Evolutionary conservation across 2,329 filamentous ascomycete species (phyloP), one percentile per base, ranked within the genome.

Genomic region (Aspergillus unguis): DNA sequence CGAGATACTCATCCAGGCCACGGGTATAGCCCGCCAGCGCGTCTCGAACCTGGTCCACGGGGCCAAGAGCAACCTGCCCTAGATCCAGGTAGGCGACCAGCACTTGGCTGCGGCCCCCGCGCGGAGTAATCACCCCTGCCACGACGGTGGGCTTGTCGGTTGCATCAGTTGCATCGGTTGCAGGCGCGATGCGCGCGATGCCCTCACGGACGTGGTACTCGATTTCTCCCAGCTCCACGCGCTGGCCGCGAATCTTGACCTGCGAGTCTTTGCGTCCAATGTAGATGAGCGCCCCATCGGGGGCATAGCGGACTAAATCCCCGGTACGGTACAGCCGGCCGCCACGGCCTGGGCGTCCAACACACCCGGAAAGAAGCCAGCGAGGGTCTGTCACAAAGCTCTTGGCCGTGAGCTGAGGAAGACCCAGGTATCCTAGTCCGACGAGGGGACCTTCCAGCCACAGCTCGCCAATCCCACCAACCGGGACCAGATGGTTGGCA

Each of bases 231-330:
- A 52, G 9, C n/a, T 52, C 49, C 2, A 52, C 43, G 1, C 49
- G 26, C 33, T 46, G 43, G n/a, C 49, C 49, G 1, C 32, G 17
- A 6, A 52, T 46, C 31, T 52, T 52, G 3, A 46, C 49, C 43
- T 46, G 43, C 10, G 6, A 11, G 10, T 55, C 53, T n/a, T 55
- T 55, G 2, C 53, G 53, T 3, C 32, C 48, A 1, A 48, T 29
- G 10, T 26, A 48, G 4, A 26, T 8, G 3, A 55, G 3, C 3
- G 17, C 23, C 4, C 48, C 53, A 17, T 52, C 28, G 3, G 31
- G 3, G 17, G 23, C 11, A 27, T 41, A 54, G 5, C 40, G 25
- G 4, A 43, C 47, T 5, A 49, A 27, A n/a, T 49, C 47, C 9
- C 47, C 47, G 4, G 47, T 49, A 2, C 11, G 25, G 17, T 49